Base-by-base conservation (phyloP, 331 rosid species). In the Quercus tomentella region DNA sequence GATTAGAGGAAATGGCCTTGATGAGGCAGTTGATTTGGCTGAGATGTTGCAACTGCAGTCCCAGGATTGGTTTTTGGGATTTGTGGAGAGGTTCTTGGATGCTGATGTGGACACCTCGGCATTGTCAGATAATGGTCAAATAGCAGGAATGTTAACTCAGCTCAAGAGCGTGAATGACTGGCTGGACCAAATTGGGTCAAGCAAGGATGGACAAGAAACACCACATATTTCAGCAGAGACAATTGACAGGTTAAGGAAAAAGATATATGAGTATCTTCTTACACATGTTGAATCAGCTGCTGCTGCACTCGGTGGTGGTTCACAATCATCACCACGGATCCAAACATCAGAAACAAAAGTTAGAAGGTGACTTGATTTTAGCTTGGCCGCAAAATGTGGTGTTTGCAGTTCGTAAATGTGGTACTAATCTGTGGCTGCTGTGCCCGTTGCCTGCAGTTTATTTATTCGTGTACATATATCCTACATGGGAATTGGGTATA, bases 231-330 rank as follows among this genome's bases (percentile, higher is more conserved):
- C 93, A 7, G 73, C 88, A 4, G 94, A 94, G 79, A 92, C 89
- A 22, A 87, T 87, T 2, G 94, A 92, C 84, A 84, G 92, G 60
- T 81, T 94, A 68, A 85, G 98, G 82, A 94, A 94, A 82, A 94
- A 92, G 83, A 94, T 94, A 67, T 94, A 94, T 22, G 98, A 92
- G 55, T 94, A 94, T 83, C 97, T 94, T 84, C 98, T 94, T 70
- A 89, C 96, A 22, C 98, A 94, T 60, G 98, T 94, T 16, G 97
- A 94, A 73, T 94, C 97, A 25, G 98, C 98, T 54, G 98, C 98
- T 1, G 98, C 97, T 43, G 98, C 98, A n/a, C 93, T 92, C 6
- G 91, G 93, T 11, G 85, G 87, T 22, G 92, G 94, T 77, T 84
- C 95, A 8, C 93, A 88, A 84, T 58, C 85, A 1, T 76, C 81